Conservation (phyloP, 1,139 yeast genomes). For the Debaryomyces robertsiae region DNA sequence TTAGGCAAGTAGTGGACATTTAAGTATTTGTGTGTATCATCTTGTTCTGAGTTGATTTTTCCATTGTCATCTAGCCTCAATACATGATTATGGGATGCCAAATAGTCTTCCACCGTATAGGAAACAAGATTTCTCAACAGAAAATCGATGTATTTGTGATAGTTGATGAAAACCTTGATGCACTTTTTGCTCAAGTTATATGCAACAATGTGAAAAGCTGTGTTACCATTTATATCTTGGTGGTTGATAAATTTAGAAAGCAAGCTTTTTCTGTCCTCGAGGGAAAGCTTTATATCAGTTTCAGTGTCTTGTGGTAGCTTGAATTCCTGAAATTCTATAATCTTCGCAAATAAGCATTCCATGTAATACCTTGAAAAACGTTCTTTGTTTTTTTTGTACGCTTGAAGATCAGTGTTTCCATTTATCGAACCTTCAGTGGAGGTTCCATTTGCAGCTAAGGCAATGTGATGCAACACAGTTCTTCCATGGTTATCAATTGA, state of each 20-base stretch:
- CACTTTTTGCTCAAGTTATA: conserved; percentile 73
- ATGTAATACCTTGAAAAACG: conserved; percentile 81
- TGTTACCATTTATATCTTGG: conserved; percentile 83
- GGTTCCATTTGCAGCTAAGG: conserved; percentile 31
- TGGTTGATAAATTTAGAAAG: conserved; percentile 73
- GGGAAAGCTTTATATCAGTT: conserved; percentile 12
- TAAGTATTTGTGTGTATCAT: conserved; percentile 11
- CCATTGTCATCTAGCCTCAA: conserved; percentile 25
- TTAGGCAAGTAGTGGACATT: conserved; percentile 1
- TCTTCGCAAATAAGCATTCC: conserved; percentile 71
- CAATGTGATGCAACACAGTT: conserved; percentile 84
- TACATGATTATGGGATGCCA: conserved; percentile 40
- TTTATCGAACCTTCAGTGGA: conserved; percentile 14
- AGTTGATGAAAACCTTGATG: conserved; percentile 68
- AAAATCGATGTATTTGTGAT: conserved; percentile 70
- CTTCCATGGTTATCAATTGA: conserved; percentile 69
- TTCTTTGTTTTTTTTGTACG: conserved; percentile 52
- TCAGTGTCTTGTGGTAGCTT: conserved; percentile 23
- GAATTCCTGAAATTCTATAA: conserved; percentile 32
- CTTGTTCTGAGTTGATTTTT: conserved; percentile 11
- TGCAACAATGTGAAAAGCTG: conserved; percentile 84
- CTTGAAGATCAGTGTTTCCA: conserved; percentile 19
- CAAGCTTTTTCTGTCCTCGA: conserved; percentile 23
- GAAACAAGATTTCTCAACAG: conserved; percentile 67
- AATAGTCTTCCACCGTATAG: conserved; percentile 73